Conservation (phyloP, 2,329 filamentous ascomycete genomes). For the Aureobasidium subglaciale region DNA sequence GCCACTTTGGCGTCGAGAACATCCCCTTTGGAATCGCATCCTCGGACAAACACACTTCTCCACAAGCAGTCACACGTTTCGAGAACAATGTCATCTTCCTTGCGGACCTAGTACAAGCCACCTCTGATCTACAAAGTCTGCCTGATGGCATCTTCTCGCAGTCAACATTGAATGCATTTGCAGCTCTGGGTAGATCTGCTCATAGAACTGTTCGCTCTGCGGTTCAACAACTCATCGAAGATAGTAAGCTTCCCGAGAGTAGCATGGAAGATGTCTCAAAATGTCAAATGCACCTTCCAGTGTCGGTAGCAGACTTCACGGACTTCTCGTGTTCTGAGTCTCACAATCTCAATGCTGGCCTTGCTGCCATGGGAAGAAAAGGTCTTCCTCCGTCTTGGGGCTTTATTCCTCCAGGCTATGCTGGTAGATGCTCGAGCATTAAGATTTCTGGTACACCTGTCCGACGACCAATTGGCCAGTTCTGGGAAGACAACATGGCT, state of each 20-base stretch:
- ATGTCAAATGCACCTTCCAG: conserved; percentile 47
- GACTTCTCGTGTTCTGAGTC: conserved; percentile 52
- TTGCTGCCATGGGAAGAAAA: conserved; percentile 33
- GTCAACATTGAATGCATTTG: conserved; percentile 44
- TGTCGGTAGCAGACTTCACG: conserved; percentile 50
- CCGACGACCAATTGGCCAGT: conserved; percentile 42
- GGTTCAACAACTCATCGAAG: conserved; percentile 32
- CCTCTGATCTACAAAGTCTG: conserved; percentile 15
- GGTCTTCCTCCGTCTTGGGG: conserved; percentile 33
- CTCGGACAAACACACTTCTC: conserved; percentile 29
- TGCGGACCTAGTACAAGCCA: conserved; percentile 15
- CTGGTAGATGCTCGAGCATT: conserved; percentile 49
- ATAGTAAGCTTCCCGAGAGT: conserved; percentile 22
- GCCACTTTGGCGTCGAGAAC: conserved; percentile 46
- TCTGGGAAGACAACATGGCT: conserved; percentile 20
- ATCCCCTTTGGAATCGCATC: conserved; percentile 50
- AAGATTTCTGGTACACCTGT: conserved; percentile 44
- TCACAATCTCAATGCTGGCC: conserved; percentile 46
- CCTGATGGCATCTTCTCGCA: conserved; percentile 26
- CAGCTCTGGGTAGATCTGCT: conserved; percentile 35
- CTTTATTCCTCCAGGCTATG: conserved; percentile 45
- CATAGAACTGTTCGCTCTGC: conserved; percentile 33
- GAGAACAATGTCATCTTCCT: conserved; percentile 48
- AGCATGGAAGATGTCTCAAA: conserved; percentile 32
- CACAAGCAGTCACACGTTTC: conserved; percentile 46